phyloP scores from a whole-genome alignment of 2,329 filamentous ascomycete genomes.

The Septoria petroselini region DNA sequence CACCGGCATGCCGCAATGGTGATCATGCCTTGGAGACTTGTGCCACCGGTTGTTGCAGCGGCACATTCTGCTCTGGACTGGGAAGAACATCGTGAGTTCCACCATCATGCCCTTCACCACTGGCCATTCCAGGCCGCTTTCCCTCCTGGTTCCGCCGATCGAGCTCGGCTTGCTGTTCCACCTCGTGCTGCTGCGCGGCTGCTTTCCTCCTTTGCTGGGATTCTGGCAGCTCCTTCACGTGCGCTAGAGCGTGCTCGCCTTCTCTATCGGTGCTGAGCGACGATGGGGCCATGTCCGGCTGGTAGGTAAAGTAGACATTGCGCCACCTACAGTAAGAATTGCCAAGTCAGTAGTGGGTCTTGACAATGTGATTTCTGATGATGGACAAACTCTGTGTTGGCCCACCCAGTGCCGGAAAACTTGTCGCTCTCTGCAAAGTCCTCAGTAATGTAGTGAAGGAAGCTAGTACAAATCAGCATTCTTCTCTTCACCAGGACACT shows the following conservation, averaged over 20 bases:
- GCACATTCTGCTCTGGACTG: no score
- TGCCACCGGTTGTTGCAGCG: no score
- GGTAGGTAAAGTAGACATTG: constrained; percentile 58
- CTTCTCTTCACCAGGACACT: no score
- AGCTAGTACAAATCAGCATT: constrained; percentile 55
- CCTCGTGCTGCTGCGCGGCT: background rate
- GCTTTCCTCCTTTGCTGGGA: constrained; percentile 7
- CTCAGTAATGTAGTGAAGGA: constrained; percentile 79
- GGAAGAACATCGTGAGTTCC: no score
- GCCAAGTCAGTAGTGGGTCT: background rate
- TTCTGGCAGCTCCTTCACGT: constrained; percentile 35
- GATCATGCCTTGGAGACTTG: no score
- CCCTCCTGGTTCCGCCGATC: no score
- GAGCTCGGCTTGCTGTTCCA: background rate
- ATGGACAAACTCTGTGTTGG: constrained; percentile 61
- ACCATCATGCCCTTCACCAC: no score
- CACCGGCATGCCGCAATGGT: no score
- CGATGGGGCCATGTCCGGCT: background rate
- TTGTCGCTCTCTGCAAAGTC: constrained; percentile 65
- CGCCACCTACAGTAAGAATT: constrained; percentile 39
- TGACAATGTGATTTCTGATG: background rate
- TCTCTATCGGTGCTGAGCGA: constrained; percentile 35
- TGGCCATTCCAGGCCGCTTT: no score
- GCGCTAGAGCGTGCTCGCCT: constrained; percentile 27
- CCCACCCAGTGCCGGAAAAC: constrained; percentile 64